Evolutionary conservation across 2,329 filamentous ascomycete genomes (phyloP).

Genomic region (Neonectria magnoliae): DNA sequence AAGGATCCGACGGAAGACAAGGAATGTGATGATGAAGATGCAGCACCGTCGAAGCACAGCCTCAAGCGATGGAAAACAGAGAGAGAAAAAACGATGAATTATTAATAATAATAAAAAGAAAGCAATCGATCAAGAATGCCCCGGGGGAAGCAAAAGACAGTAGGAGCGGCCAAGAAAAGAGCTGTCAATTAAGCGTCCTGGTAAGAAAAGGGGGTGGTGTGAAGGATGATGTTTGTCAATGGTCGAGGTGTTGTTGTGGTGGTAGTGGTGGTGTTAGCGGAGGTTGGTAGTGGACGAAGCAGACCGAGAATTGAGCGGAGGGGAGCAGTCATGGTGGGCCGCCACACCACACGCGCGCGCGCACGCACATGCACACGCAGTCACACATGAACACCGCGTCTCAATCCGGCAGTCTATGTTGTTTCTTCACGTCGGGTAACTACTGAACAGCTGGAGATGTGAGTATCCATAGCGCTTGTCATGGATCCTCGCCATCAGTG

Average conservation of each 20-base stretch:
- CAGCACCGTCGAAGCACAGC: slow-evolving; percentile 24
- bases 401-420: slow-evolving; percentile 2
- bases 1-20: slow-evolving; percentile 11
- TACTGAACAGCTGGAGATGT: background rate
- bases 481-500: background rate
- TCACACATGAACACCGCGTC: slow-evolving; percentile 4
- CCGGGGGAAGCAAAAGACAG: background rate
- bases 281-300: slow-evolving; percentile 7
- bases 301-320: slow-evolving; percentile 3
- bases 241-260: background rate
- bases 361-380: background rate
- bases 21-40: background rate
- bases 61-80: slow-evolving; percentile 3
- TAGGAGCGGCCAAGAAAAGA: background rate
- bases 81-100: background rate
- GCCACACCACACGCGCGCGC: slow-evolving; percentile 9
- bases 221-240: slow-evolving; percentile 18
- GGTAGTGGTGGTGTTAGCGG: background rate
- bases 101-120: background rate
- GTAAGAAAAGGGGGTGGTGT: slow-evolving; percentile 19
- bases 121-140: slow-evolving; percentile 7
- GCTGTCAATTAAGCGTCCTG: slow-evolving; percentile 10
- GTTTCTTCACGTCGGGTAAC: background rate
- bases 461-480: background rate
- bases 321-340: slow-evolving; percentile 16